Evolutionary conservation across 495 filamentous ascomycete genomes (phyloP), one percentile per base, ranked within the genome.

Genomic region (Coniosporium apollinis): DNA sequence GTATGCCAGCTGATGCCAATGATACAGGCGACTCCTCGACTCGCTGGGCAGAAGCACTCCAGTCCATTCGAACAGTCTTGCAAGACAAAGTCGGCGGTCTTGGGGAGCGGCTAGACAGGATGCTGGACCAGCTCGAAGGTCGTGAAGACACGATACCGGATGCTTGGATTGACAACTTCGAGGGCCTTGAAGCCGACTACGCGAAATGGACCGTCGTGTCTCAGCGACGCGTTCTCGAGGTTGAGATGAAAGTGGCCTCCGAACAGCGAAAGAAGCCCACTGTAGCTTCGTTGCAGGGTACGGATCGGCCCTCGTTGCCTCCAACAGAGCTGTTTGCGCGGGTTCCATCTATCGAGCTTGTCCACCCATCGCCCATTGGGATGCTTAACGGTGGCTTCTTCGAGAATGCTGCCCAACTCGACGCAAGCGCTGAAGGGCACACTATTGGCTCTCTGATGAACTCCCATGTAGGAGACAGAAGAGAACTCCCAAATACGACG

Each of bases 101-200:
- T 1, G 91, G 83, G 0, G 67, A 67, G 24, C 60, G 73, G 16
- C 61, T 96, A 51, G 89, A 97, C 51, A 65, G 58, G 9, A 80
- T 91, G 66, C 66, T 96, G 5, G 86, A 96, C 46, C 61, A 70
- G 7, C 58, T 96, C 7, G 89, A 94, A 50, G 84, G 82, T 4
- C 66, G 72, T 18, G 63, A 76, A 35, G 89, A 97, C 45, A 77
- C 77, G 2, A 51, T 97, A 7, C 89, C 89, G 0, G 82, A 92
- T 21, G 47, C 57, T 14, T 97, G 91, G 91, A 70, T 94, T 30
- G 82, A 86, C 38, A 64, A 74, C 5, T 69, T 96, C 46, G 91
- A 96, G 50, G 51, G 55, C 0, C 56, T 94, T 10, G 91, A 97
- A 47, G 62, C 69, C 8, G 69, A 78, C n/a, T 93, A 85, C 56